Conservation (phyloP, 2,329 filamentous ascomycete genomes). For the Didymella lethalis region DNA sequence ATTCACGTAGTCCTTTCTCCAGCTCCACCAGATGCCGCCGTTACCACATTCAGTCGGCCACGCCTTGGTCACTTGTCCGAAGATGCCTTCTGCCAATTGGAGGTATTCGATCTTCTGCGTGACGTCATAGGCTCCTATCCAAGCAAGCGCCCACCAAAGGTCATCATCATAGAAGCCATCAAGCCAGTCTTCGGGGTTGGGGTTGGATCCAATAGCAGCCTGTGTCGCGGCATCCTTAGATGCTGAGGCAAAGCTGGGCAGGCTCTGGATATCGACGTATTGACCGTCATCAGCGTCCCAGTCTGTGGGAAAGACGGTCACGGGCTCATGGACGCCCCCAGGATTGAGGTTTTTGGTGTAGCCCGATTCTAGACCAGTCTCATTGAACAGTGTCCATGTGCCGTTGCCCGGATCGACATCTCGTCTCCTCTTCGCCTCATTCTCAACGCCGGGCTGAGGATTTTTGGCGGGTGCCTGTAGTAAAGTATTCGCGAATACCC, state of each 20-base stretch:
- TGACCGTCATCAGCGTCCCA: constrained; percentile 27
- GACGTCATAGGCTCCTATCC: constrained; percentile 64
- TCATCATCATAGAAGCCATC: constrained; percentile 63
- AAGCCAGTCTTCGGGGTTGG: constrained; percentile 45
- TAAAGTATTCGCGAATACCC: constrained; percentile 57
- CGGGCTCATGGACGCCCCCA: constrained; percentile 24
- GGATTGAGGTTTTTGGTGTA: constrained; percentile 36
- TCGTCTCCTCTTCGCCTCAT: constrained; percentile 17
- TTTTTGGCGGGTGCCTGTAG: constrained; percentile 43
- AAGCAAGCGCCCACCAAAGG: constrained; percentile 60
- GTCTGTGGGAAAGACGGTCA: constrained; percentile 29
- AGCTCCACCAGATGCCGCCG: constrained; percentile 61
- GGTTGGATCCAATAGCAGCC: constrained; percentile 20
- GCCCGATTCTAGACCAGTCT: constrained; percentile 20
- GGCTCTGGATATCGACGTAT: constrained; percentile 23
- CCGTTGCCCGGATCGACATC: constrained; percentile 16
- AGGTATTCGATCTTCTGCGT: constrained; percentile 57
- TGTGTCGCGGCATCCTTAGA: constrained; percentile 13
- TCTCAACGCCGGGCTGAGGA: constrained; percentile 40
- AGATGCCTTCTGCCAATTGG: constrained; percentile 58
- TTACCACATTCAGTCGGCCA: constrained; percentile 54
- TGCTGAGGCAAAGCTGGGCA: constrained; percentile 17
- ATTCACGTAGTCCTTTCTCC: constrained; percentile 56
- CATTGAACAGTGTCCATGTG: constrained; percentile 18
- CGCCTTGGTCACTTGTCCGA: constrained; percentile 53